Percentiles rank a stretch among this genome's conserved stretches.
Evolutionary conservation across 2,329 filamentous ascomycete species (phyloP).

Genomic region (Esteya vermicola): DNA sequence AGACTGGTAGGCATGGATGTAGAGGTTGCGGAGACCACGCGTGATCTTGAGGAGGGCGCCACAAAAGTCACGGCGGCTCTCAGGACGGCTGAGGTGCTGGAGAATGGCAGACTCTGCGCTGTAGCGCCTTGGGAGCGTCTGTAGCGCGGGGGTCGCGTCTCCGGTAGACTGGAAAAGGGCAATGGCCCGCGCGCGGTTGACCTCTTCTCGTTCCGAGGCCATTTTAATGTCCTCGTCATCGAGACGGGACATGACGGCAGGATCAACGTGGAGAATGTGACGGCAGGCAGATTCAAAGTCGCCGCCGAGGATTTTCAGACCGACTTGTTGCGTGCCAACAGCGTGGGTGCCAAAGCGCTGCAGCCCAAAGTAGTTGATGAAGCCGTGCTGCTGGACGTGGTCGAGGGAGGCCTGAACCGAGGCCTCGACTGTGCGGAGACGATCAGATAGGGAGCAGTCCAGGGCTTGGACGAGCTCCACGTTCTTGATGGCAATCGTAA

Average conservation of each 20-base stretch:
- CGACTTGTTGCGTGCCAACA: slow-evolving; percentile 73
- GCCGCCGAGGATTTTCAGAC: slow-evolving; percentile 67
- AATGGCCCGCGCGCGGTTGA: slow-evolving; percentile 64
- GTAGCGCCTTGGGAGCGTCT: slow-evolving; percentile 65
- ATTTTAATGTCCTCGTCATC: slow-evolving; percentile 32
- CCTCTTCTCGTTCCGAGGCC: slow-evolving; percentile 57
- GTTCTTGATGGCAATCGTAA: slow-evolving; percentile 80
- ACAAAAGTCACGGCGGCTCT: slow-evolving; percentile 53
- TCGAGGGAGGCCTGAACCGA: slow-evolving; percentile 46
- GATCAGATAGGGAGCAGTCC: slow-evolving; percentile 31
- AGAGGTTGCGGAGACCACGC: slow-evolving; percentile 77
- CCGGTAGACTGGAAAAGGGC: slow-evolving; percentile 54
- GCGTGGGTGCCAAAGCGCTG: slow-evolving; percentile 87
- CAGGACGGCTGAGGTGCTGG: slow-evolving; percentile 49
- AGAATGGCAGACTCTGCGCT: slow-evolving; percentile 68
- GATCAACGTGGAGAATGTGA: slow-evolving; percentile 59
- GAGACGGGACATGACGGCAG: slow-evolving; percentile 26
- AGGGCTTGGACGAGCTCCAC: slow-evolving; percentile 45
- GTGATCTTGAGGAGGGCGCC: slow-evolving; percentile 72
- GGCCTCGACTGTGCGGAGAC: slow-evolving; percentile 25
- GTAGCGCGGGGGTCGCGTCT: slow-evolving; percentile 44
- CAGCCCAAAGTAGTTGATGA: slow-evolving; percentile 97
- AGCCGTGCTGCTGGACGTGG: slow-evolving; percentile 60
- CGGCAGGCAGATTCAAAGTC: slow-evolving; percentile 72
- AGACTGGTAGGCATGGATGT: slow-evolving; percentile 92